Evolutionary conservation across 257 asterid genomes (phyloP).

Genomic region (Rauvolfia tetraphylla): DNA sequence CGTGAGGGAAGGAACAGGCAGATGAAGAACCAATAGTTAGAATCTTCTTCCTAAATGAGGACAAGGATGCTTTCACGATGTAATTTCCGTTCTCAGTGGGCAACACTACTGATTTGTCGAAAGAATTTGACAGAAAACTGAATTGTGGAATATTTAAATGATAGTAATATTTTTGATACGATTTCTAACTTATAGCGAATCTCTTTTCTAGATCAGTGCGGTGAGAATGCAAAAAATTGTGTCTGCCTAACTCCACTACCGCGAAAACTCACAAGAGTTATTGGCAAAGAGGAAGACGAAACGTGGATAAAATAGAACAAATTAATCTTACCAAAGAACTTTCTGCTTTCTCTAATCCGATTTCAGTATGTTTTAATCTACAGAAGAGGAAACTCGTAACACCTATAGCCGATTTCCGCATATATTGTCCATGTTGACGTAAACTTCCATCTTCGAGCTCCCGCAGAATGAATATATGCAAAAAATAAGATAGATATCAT

Average conservation of each 20-base stretch:
- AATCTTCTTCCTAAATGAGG: slow-evolving; percentile 3
- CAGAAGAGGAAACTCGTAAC: neutral
- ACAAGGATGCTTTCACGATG: slow-evolving; percentile 5
- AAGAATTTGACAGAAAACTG: neutral
- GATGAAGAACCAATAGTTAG: slow-evolving; percentile 2
- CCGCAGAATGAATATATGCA: neutral
- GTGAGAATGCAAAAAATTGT: slow-evolving; percentile 16
- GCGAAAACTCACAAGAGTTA: neutral
- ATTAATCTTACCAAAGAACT: neutral
- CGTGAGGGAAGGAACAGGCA: neutral
- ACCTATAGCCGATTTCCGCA: neutral
- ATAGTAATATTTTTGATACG: neutral
- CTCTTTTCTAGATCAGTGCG: slow-evolving; percentile 2
- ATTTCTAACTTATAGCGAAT: neutral
- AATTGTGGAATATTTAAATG: slow-evolving; percentile 6
- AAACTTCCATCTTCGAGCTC: neutral
- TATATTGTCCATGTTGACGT: neutral
- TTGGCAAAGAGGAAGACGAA: neutral
- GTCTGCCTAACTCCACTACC: slow-evolving; percentile 26
- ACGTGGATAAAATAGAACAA: neutral
- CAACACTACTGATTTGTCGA: neutral
- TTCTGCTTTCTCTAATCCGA: slow-evolving; percentile 1
- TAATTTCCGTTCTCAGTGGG: slow-evolving; percentile 1
- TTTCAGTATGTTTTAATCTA: slow-evolving; percentile 3
- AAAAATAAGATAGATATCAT: neutral